Base-by-base conservation (phyloP, 768 basidiomycete species). In the Xerocomus spinulosus region DNA sequence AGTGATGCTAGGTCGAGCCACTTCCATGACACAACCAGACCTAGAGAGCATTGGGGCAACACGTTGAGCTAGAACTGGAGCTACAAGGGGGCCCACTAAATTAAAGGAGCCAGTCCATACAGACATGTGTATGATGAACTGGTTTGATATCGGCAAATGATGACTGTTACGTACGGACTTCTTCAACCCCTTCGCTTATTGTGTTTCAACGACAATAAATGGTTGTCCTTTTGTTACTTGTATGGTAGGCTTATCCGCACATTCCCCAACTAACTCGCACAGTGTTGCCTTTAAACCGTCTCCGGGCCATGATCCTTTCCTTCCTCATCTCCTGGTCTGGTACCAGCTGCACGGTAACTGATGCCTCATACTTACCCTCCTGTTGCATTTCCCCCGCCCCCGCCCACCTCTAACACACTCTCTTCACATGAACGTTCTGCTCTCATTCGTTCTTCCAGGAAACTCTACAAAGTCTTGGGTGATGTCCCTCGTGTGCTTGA, bases 401-500 rank as follows among this genome's bases (percentile, higher is more conserved):
- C 82, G 4, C 80, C 81, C 0, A 85, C 83, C 20, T 76, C 70
- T 14, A 84, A 85, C 62, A 64, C 71, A 15, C 61, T 81, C 42
- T 75, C 77, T 7, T 52, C 71, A 1, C 57, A 71, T 20, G 77
- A 83, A 60, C 76, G 81, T n/a, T 60, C 70, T 9, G 78, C 78
- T 44, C 73, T 85, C 20, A 56, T 81, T 25, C 78, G 80, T 24
- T 74, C 76, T 21, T 75, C 80, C 18, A 77, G 73, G 55, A 85
- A 83, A 66, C 72, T 85, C 18, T 74, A 75, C 18, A 74, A 78
- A 37, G 63, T 85, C 10, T 66, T 85, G 10, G 83, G 83, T 12
- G 68, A 73, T 17, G 76, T 80, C 14, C 83, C 82, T n/a, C 79
- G 75, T 48, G 67, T 83, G 26, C 52, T 79, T 10, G 81, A 84